These are phyloP conservation scores for Phlyctochytrium planicorne DNA, from an alignment of 192 early-diverging fungal species.

Conservation along the genomic window DNA sequence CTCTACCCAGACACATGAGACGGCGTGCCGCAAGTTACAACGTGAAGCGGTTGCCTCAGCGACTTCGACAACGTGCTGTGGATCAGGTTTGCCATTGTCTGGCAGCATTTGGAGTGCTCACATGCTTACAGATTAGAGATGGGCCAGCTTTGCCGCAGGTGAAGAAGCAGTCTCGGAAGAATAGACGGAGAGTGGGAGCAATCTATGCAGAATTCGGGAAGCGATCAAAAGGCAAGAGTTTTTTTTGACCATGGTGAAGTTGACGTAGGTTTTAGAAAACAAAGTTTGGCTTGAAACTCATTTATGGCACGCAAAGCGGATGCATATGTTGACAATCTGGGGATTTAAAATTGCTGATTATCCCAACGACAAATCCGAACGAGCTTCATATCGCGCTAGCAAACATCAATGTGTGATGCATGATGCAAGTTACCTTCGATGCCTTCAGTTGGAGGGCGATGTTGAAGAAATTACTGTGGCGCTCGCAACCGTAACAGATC, in stretches of 20 bases:
- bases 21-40: slow-evolving; percentile 95
- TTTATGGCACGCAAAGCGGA: slow-evolving; percentile 97
- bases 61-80: slow-evolving; percentile 73
- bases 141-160: slow-evolving; percentile 3
- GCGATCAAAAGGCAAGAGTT: slow-evolving; percentile 26
- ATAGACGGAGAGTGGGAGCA: too few relatives aligned
- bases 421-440: slow-evolving; percentile 80
- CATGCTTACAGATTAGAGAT: slow-evolving; percentile 20
- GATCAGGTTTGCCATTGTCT: slow-evolving; percentile 55
- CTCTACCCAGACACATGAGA: slow-evolving; percentile 84
- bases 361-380: slow-evolving; percentile 82
- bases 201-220: too few relatives aligned
- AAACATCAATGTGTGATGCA: slow-evolving; percentile 74
- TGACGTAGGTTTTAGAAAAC: slow-evolving; percentile 26
- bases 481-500: slow-evolving; percentile 62
- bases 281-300: slow-evolving; percentile 95
- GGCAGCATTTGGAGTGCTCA: slow-evolving; percentile 14
- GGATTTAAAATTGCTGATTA: slow-evolving; percentile 74
- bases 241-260: too few relatives aligned
- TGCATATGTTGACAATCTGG: slow-evolving; percentile 90
- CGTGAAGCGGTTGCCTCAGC: slow-evolving; percentile 84
- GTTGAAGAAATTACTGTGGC: slow-evolving; percentile 44
- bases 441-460: slow-evolving; percentile 68
- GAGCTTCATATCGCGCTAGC: slow-evolving; percentile 72
- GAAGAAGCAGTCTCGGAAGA: slow-evolving; percentile 34